phyloP scores from a whole-genome alignment of 1,284 basidiomycete species.

The Earliella scabrosa region DNA sequence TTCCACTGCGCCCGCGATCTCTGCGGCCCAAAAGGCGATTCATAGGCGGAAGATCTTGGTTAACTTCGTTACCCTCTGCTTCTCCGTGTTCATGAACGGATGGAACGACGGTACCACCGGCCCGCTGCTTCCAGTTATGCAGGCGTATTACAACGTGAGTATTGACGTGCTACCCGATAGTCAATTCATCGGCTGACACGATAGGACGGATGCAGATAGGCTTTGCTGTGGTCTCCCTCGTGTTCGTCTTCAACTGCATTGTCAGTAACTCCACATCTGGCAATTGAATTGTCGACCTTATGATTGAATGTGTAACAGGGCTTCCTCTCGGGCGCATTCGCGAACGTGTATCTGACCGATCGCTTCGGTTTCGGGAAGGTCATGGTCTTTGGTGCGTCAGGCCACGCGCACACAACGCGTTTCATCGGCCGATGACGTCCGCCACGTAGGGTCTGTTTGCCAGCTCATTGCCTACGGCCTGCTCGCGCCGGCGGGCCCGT shows the following conservation, averaged over 20 bases:
- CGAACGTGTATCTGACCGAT: slow-evolving; percentile 55
- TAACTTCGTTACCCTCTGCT: slow-evolving; percentile 45
- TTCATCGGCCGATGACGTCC: not conserved
- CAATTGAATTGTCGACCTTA: not conserved
- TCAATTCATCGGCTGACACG: too few relatives aligned
- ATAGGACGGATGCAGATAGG: slow-evolving; percentile 35
- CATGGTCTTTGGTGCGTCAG: slow-evolving; percentile 31
- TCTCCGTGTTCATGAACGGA: slow-evolving; percentile 50
- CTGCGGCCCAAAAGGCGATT: slow-evolving; percentile 22
- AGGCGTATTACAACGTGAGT: slow-evolving; percentile 51
- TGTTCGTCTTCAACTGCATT: slow-evolving; percentile 60
- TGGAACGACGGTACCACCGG: slow-evolving; percentile 70
- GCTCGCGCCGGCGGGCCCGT: slow-evolving; percentile 64
- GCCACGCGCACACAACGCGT: not conserved
- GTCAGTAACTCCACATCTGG: slow-evolving; percentile 37
- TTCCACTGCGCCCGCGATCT: slow-evolving; percentile 24
- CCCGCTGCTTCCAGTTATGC: slow-evolving; percentile 59
- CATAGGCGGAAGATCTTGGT: slow-evolving; percentile 20
- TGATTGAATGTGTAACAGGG: slow-evolving; percentile 38
- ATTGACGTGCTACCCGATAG: too few relatives aligned
- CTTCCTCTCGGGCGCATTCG: slow-evolving; percentile 48
- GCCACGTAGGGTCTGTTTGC: slow-evolving; percentile 28
- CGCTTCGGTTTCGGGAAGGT: slow-evolving; percentile 62
- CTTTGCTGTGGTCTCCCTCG: slow-evolving; percentile 51
- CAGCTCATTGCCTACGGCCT: slow-evolving; percentile 57